A percentile compares a stretch with the other conserved stretches of the same genome.
Evolutionary conservation across 768 basidiomycete species (phyloP).

Genomic region (Baorangia bicolor): DNA sequence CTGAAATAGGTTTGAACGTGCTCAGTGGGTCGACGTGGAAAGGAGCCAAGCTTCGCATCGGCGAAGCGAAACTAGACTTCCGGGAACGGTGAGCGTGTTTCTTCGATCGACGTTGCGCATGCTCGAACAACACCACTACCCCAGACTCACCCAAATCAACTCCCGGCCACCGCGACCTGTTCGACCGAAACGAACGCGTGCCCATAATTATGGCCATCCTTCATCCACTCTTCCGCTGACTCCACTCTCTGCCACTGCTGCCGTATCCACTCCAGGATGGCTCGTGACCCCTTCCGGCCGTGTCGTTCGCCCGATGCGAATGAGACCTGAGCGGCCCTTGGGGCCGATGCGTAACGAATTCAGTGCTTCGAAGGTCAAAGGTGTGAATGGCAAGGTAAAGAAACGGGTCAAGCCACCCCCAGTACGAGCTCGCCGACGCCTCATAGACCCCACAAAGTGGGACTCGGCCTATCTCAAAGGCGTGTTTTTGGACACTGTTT

Average conservation of each 20-base stretch:
- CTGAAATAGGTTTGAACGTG: constrained; percentile 60
- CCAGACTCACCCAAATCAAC: constrained; percentile 17
- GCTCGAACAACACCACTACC: background rate
- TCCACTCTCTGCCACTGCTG: constrained; percentile 60
- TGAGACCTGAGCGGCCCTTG: constrained; percentile 68
- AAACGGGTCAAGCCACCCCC: constrained; percentile 50
- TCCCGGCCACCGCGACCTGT: constrained; percentile 31
- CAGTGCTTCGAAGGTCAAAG: constrained; percentile 2
- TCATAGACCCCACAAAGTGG: constrained; percentile 73
- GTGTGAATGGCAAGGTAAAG: constrained; percentile 36
- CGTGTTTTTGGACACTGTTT: constrained; percentile 52
- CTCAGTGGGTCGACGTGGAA: constrained; percentile 86
- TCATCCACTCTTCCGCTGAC: constrained; percentile 65
- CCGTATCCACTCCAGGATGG: constrained; percentile 62
- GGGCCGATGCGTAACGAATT: constrained; percentile 19
- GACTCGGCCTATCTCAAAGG: constrained; percentile 71
- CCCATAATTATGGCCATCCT: constrained; percentile 40
- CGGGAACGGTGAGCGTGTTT: constrained; percentile 47
- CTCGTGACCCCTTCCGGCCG: constrained; percentile 64
- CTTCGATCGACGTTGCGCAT: background rate
- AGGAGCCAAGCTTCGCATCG: constrained; percentile 79
- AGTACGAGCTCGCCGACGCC: constrained; percentile 55
- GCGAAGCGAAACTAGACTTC: constrained; percentile 80
- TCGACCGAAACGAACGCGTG: constrained; percentile 41
- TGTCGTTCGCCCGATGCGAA: constrained; percentile 62